Evolutionary conservation across 108 stramenopile species (phyloP).

Genomic region (Nitzschia sp.): DNA sequence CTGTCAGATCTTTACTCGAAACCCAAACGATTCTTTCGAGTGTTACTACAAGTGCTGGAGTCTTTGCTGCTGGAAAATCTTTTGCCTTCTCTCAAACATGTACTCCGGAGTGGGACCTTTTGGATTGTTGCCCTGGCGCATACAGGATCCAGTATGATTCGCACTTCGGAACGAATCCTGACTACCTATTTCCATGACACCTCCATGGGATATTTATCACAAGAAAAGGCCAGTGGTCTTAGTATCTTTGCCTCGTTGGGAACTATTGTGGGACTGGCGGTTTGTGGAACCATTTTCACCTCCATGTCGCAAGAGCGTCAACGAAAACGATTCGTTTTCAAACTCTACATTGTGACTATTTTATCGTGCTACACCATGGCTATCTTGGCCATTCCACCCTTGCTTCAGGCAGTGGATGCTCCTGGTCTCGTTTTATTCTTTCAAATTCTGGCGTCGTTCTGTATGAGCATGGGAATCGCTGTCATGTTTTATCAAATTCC

Average conservation of each 20-base stretch:
- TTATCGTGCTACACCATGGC: slow-evolving; percentile 71
- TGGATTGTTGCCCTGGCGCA: slow-evolving; percentile 83
- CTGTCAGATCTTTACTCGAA: background rate
- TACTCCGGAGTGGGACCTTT: slow-evolving; percentile 68
- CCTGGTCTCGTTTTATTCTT: slow-evolving; percentile 66
- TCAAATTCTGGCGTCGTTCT: slow-evolving; percentile 61
- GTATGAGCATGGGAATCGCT: slow-evolving; percentile 70
- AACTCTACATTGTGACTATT: slow-evolving; percentile 72
- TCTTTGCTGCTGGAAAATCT: slow-evolving; percentile 37
- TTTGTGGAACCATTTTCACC: slow-evolving; percentile 65
- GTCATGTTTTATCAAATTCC: slow-evolving; percentile 83
- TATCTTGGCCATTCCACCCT: slow-evolving; percentile 61
- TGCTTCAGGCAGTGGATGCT: slow-evolving; percentile 46
- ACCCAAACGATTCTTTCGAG: slow-evolving; percentile 10
- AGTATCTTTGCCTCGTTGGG: slow-evolving; percentile 73
- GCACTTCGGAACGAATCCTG: slow-evolving; percentile 67
- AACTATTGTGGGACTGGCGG: slow-evolving; percentile 61
- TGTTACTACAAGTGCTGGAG: slow-evolving; percentile 5
- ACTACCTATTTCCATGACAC: slow-evolving; percentile 78
- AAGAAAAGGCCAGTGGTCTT: slow-evolving; percentile 61
- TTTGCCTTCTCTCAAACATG: slow-evolving; percentile 61
- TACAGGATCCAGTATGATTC: slow-evolving; percentile 70
- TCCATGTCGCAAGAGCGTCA: slow-evolving; percentile 49
- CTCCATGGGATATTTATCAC: slow-evolving; percentile 55
- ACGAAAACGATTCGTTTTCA: slow-evolving; percentile 66